phyloP scores from a whole-genome alignment of 2,329 filamentous ascomycete species.

The Hypoxylon rubiginosum region DNA sequence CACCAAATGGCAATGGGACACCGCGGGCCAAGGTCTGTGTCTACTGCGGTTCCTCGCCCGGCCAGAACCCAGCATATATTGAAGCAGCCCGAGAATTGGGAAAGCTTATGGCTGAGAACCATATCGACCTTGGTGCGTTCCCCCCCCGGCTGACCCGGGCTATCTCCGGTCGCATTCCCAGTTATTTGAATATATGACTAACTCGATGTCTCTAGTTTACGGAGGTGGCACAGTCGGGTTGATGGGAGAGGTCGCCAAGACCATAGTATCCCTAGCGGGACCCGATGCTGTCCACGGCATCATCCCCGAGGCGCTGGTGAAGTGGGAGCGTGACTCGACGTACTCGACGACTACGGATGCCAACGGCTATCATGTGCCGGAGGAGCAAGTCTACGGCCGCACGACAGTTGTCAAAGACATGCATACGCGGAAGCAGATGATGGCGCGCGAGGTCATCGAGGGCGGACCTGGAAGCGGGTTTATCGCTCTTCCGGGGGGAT shows the following conservation, averaged over 20 bases:
- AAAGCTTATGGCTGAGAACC: slow-evolving; percentile 77
- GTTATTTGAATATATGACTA: slow-evolving; percentile 16
- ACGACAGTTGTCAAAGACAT: slow-evolving; percentile 95
- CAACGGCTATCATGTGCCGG: slow-evolving; percentile 70
- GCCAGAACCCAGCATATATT: slow-evolving; percentile 80
- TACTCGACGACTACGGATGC: slow-evolving; percentile 61
- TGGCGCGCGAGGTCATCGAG: slow-evolving; percentile 88
- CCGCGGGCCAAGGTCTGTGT: slow-evolving; percentile 82
- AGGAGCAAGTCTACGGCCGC: slow-evolving; percentile 77
- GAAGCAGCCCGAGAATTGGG: slow-evolving; percentile 83
- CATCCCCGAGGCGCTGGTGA: slow-evolving; percentile 87
- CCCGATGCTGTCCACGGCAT: slow-evolving; percentile 90
- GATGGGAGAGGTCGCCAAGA: slow-evolving; percentile 94
- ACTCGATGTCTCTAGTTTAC: slow-evolving; percentile 72
- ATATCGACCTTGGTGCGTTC: slow-evolving; percentile 78
- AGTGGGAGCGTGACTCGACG: slow-evolving; percentile 77
- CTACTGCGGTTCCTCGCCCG: slow-evolving; percentile 88
- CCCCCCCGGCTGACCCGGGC: not conserved
- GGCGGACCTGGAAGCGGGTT: slow-evolving; percentile 89
- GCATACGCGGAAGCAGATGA: slow-evolving; percentile 95
- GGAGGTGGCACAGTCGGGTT: slow-evolving; percentile 94
- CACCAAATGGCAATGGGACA: slow-evolving; percentile 43
- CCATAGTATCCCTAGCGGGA: slow-evolving; percentile 85
- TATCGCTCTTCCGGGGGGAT: slow-evolving; percentile 86
- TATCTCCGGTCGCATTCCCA: not conserved